Evolutionary conservation across 192 early-diverging fungal species (phyloP).

Genomic region (Coemansia sp.): DNA sequence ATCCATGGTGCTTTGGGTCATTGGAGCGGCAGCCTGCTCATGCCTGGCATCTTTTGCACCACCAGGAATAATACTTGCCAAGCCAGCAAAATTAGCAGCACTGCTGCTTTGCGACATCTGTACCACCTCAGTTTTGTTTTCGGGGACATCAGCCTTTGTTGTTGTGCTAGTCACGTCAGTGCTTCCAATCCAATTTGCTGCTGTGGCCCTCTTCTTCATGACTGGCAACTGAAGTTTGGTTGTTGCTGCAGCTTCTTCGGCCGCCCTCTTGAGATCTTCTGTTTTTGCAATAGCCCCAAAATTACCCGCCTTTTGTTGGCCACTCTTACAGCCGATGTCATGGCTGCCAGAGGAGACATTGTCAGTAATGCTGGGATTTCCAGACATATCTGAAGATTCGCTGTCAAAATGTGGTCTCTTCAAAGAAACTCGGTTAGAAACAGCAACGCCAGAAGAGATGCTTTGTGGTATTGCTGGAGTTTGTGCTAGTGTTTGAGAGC

Average conservation of each 20-base stretch:
- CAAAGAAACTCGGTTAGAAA: neutral
- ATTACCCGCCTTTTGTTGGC: neutral
- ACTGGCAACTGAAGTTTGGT: neutral
- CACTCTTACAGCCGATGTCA: too few relatives aligned
- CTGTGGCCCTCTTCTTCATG: conserved; percentile 10
- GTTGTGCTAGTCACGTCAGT: neutral
- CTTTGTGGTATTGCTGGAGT: neutral
- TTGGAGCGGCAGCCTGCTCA: neutral
- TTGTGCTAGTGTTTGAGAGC: neutral
- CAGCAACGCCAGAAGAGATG: neutral
- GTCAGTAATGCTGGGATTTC: neutral
- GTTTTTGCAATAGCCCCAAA: neutral
- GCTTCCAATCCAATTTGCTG: conserved; percentile 6
- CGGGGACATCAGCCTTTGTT: neutral
- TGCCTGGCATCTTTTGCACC: neutral
- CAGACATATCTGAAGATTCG: neutral
- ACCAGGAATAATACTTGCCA: neutral
- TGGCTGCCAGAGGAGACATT: neutral
- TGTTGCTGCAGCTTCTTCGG: neutral
- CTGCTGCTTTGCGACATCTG: neutral
- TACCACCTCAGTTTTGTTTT: neutral
- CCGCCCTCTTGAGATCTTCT: neutral
- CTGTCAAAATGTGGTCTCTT: neutral
- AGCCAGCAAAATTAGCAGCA: neutral
- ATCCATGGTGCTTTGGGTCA: neutral